Evolutionary conservation across 2,329 filamentous ascomycete species (phyloP).

Genomic region (Neurospora crassa): DNA sequence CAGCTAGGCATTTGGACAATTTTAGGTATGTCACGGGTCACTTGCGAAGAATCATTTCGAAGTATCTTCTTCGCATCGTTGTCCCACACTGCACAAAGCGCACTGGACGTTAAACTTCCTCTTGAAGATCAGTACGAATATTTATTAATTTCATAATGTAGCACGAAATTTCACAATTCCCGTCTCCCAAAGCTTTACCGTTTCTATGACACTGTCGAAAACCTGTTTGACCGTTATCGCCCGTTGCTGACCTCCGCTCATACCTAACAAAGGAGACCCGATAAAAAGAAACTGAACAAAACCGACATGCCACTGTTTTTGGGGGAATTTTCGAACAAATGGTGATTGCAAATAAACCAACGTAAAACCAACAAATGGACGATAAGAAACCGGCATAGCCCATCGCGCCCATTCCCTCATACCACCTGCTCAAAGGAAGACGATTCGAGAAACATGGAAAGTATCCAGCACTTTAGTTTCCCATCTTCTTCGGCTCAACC

Average conservation of each 20-base stretch:
- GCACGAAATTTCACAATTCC: background rate
- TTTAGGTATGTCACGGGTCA: background rate
- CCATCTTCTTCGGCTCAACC: background rate
- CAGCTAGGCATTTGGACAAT: background rate
- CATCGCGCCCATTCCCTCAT: background rate
- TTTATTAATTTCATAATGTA: background rate
- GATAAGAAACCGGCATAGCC: background rate
- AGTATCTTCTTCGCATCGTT: background rate
- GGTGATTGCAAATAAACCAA: background rate
- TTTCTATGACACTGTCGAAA: background rate
- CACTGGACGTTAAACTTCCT: background rate
- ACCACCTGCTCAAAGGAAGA: background rate
- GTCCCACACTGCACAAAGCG: background rate
- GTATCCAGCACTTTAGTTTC: background rate
- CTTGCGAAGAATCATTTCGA: background rate
- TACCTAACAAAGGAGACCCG: background rate
- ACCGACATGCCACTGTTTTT: background rate
- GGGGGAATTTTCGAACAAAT: background rate
- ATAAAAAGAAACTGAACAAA: background rate
- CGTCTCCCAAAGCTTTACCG: background rate
- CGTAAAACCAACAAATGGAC: background rate
- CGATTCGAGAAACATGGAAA: background rate
- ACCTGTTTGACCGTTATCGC: background rate
- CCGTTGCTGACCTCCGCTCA: background rate
- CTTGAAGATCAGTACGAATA: background rate